These are phyloP conservation scores for Calonectria pauciramosa DNA, from an alignment of 2,329 filamentous ascomycete species.

Conservation along the genomic window DNA sequence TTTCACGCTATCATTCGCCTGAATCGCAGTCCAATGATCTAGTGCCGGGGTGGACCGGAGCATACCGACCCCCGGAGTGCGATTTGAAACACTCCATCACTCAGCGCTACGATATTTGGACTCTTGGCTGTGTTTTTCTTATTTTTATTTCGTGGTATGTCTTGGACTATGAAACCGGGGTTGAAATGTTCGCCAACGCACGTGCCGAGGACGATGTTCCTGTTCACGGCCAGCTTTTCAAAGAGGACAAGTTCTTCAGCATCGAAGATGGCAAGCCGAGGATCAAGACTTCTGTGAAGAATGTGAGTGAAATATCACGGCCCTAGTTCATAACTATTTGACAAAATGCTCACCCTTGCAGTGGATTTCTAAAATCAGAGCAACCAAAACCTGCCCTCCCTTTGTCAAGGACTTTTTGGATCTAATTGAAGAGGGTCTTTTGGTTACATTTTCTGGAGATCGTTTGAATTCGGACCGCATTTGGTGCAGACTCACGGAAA, in stretches of 20 bases:
- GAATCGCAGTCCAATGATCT: constrained; percentile 4
- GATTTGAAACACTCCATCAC: not conserved
- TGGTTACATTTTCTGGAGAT: not conserved
- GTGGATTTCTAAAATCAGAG: not conserved
- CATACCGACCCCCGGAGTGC: constrained; percentile 17
- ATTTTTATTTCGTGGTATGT: constrained; percentile 23
- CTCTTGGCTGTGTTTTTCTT: constrained; percentile 18
- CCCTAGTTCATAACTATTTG: no score
- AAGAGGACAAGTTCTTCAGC: constrained; percentile 12
- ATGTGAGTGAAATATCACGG: not conserved
- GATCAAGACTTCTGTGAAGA: not conserved
- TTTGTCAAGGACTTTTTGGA: not conserved
- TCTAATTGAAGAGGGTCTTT: not conserved
- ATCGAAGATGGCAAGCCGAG: not conserved
- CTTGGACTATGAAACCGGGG: not conserved
- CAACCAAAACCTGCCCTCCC: not conserved
- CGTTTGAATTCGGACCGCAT: not conserved
- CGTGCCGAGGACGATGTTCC: not conserved
- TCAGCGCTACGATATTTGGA: constrained; percentile 25
- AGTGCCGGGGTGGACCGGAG: not conserved
- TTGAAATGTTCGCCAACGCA: not conserved
- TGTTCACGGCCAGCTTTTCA: not conserved
- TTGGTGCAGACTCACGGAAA: not conserved
- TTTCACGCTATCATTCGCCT: constrained; percentile 10
- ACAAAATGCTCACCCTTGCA: not conserved